Base-by-base conservation (phyloP, 1,139 yeast genomes). In the Lodderomyces margitis region DNA sequence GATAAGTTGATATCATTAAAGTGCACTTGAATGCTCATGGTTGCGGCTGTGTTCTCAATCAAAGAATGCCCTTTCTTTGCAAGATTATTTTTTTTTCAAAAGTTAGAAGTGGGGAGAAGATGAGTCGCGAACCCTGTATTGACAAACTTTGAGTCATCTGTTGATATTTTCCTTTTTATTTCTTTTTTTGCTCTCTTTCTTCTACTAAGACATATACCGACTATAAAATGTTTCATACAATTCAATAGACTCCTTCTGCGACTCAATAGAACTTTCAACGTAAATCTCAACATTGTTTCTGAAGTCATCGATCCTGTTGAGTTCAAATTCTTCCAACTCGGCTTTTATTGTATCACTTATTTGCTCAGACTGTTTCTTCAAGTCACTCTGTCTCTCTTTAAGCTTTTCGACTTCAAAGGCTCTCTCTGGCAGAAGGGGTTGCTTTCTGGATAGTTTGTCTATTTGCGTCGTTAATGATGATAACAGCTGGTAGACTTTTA, bases 241-340 rank as follows among this genome's bases (percentile, higher is more conserved):
- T 62, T 92, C 98, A 52, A 92, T 92, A 25, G 92, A 82, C 60
- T 89, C 97, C 66, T 92, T 94, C 61, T 92, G 98, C 14, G 92
- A 77, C 63, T 92, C 98, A 39, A 91, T 87, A 19, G 95, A 81
- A 45, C 94, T 81, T 61, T 94, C 98, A 56, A 95, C 75, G 54
- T 82, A 91, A 17, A 91, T 83, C 63, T 92, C 99, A 45, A 92
- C 88, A 48, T 91, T 79, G 56, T 87, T 87, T 56, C 96, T 78
- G 62, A 94, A 89, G 56, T 92, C 98, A 38, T 78, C 81, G 38
- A 89, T 78, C 55, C 84, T 87, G 43, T 83, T 94, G 37, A 70
- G 68, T 57, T 88, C 96, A 58, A 91, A 87, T 27, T 59, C 65
- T 17, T 75, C 78, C 38, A 92, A 65, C 56, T 92, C 97, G 32